Evolutionary conservation across 1,139 yeast genomes (phyloP), one percentile per base, ranked within the genome.

Genomic region (Candida frijolesensis): DNA sequence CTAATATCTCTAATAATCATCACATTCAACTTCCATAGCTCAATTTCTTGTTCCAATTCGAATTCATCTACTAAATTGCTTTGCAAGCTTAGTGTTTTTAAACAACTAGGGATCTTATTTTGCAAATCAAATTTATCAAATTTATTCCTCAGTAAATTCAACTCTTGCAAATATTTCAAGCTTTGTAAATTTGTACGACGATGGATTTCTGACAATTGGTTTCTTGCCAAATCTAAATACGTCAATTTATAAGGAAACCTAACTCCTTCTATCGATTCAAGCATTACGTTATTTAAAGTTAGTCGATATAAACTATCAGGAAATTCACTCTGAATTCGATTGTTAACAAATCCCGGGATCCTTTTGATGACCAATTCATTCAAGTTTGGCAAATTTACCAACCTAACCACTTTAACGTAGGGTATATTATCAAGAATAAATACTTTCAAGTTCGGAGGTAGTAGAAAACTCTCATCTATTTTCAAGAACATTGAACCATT

Each of bases 161-260:
- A 30, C 2, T 40, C 40, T 29, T 43, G 43, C 19, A 51, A 42
- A 32, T 50, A 34, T 30, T 35, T 25, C 27, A 49, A 45, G 11
- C 11, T 16, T 4, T 19, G 7, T 19, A 51, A 30, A 44, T 53
- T 51, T 7, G 51, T 49, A 2, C 16, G 29, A 11, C 44, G 40
- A 15, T 42, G 15, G 6, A 54, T 35, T 5, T 46, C 29, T 14
- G 34, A 35, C n/a, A 54, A 29, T 25, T 40, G 45, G 34, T 52
- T 54, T 15, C 45, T 44, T 12, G 56, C 51, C 15, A 53, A 27
- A 37, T 54, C 55, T 19, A 54, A 43, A 39, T 45, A 29, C 15
- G 19, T 25, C 34, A 53, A 43, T 12, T 42, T 34, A 9, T n/a
- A 11, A 3, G 57, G 54, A 6, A 54, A 51, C n/a, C 27, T 42